Base-by-base conservation (phyloP, 2,329 filamentous ascomycete species). In the Botrytis paeoniae region DNA sequence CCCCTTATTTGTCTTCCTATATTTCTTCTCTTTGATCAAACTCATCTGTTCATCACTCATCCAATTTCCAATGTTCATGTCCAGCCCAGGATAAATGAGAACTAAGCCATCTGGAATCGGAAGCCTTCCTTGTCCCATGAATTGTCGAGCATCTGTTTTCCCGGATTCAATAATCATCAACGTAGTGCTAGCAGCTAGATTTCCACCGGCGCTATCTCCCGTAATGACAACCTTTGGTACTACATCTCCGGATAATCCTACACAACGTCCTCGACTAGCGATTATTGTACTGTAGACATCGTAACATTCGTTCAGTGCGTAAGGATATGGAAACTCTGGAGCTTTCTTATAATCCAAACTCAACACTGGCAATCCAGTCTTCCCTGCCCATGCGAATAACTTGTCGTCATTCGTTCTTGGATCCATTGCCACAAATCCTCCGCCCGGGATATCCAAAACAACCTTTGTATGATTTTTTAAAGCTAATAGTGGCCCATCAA, bases 11-110 rank as follows among this genome's bases (percentile, higher is more conserved):
- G 91, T 94, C 77, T 91, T 91, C 37, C 94, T 88, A 80, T 91
- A 90, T 73, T 90, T 88, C 18, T 94, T 90, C 75, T 97, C 95
- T 76, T 94, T 91, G 75, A 99, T 97, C 74, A 99, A 84, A 0
- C 93, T 90, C 93, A 98, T 97, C 81, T 99, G 95, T 81, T 98
- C 95, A 78, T 98, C 95, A 0, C 93, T 95, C 95, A 99, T 98
- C 96, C 96, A 99, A 82, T 95, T 98, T 54, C 94, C 94, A 76
- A 98, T 98, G 79, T 97, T 98, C 92, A 98, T 94, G 79, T 98
- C 96, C 74, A 99, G 84, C 0, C 92, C 91, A 0, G 96, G 96
- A 79, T 99, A 99, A 73, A 97, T 90, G 66, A 97, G 86, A 0
- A 98, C 86, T 12, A 98, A 83, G 0, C 94, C 95, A 70, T 93